These are phyloP conservation scores for Yarrowia bubula DNA, from an alignment of 805 yeast genomes.

Conservation along the genomic window DNA sequence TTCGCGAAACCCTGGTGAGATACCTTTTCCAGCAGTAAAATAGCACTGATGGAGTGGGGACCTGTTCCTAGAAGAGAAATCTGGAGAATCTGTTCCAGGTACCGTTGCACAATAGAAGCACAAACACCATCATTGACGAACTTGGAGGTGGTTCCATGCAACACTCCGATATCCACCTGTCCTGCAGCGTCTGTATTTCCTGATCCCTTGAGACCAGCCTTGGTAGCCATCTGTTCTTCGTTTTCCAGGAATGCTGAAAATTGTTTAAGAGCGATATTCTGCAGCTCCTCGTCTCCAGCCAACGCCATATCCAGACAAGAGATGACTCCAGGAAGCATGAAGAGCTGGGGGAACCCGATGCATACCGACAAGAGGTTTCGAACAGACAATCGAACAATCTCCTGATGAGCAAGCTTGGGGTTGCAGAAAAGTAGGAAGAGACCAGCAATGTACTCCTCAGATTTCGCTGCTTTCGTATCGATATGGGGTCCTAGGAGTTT, in stretches of 20 bases:
- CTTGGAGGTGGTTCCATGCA: slow-evolving; percentile 53
- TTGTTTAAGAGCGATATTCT: slow-evolving; percentile 55
- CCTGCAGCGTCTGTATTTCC: slow-evolving; percentile 28
- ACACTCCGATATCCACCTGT: slow-evolving; percentile 47
- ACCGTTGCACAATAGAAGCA: slow-evolving; percentile 67
- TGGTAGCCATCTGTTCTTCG: slow-evolving; percentile 39
- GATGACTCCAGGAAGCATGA: slow-evolving; percentile 55
- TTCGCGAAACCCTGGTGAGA: slow-evolving; percentile 68
- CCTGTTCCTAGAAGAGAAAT: slow-evolving; percentile 50
- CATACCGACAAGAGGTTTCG: slow-evolving; percentile 60
- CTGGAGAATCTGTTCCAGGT: slow-evolving; percentile 47
- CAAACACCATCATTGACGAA: slow-evolving; percentile 68
- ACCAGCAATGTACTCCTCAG: background rate
- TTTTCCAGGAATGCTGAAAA: slow-evolving; percentile 54
- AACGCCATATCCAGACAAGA: slow-evolving; percentile 56
- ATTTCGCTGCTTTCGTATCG: background rate
- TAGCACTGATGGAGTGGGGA: slow-evolving; percentile 50
- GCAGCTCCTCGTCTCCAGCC: slow-evolving; percentile 43
- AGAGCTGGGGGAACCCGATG: slow-evolving; percentile 61
- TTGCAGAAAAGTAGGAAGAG: slow-evolving; percentile 39
- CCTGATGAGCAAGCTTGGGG: slow-evolving; percentile 46
- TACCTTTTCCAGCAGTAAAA: slow-evolving; percentile 54
- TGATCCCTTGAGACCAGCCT: slow-evolving; percentile 50
- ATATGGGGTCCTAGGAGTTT: background rate
- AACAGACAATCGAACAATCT: slow-evolving; percentile 53